phyloP scores from a whole-genome alignment of 2,329 filamentous ascomycete species.

The Clathrospora elynae region DNA sequence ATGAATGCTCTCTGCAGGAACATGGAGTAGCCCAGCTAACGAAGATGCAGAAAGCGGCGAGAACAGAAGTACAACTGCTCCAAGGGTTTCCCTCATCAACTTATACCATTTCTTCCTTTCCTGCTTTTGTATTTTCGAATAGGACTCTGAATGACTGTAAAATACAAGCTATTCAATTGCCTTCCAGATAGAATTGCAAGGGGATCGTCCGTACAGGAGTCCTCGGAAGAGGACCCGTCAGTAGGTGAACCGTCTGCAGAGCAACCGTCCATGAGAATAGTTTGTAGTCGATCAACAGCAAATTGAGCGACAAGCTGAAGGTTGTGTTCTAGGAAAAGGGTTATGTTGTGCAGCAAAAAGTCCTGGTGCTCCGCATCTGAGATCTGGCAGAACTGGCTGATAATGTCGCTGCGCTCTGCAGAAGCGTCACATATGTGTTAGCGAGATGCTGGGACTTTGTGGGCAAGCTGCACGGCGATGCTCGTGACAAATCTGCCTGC shows the following conservation, averaged over 20 bases:
- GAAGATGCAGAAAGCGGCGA: no score
- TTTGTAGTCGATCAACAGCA: no score
- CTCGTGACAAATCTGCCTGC: slow-evolving; percentile 21
- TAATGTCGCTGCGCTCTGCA: slow-evolving; percentile 11
- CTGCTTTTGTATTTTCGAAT: neutral
- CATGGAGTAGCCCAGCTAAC: neutral
- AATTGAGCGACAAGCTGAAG: slow-evolving; percentile 4
- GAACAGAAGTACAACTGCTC: no score
- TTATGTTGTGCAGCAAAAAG: slow-evolving; percentile 24
- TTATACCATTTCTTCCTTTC: neutral
- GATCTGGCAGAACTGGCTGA: slow-evolving; percentile 13
- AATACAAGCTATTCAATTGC: slow-evolving; percentile 1
- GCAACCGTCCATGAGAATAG: neutral
- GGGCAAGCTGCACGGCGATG: slow-evolving; percentile 17
- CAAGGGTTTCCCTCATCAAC: neutral
- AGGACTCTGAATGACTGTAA: neutral
- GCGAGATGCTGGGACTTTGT: slow-evolving; percentile 2
- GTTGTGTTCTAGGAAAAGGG: slow-evolving; percentile 17
- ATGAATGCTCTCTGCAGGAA: neutral
- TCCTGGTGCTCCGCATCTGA: slow-evolving; percentile 7
- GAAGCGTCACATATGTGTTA: slow-evolving; percentile 15
- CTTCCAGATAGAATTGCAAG: no score
- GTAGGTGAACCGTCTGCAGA: slow-evolving; percentile 3
- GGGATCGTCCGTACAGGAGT: no score
- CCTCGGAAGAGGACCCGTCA: neutral